Percentiles rank a stretch among this genome's conserved stretches.
phyloP scores from a whole-genome alignment of 2,329 filamentous ascomycete genomes.

The Verticillium klebahnii region DNA sequence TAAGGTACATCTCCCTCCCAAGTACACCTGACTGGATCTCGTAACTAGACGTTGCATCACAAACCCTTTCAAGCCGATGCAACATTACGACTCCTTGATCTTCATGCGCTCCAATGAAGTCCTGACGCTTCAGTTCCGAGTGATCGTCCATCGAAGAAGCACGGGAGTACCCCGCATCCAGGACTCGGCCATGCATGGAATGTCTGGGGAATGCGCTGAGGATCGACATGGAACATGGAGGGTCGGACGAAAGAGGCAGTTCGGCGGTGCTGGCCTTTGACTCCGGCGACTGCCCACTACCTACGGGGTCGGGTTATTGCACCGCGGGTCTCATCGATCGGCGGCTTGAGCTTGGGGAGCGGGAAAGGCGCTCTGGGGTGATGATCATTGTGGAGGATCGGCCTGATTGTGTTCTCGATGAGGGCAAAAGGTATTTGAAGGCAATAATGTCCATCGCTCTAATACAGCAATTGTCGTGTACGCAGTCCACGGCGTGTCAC shows the following conservation, averaged over 20 bases:
- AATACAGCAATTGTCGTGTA: too few relatives aligned
- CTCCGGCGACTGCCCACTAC: background rate
- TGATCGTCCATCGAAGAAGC: background rate
- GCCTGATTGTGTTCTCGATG: background rate
- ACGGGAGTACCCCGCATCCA: background rate
- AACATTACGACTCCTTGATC: background rate
- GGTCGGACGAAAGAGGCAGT: background rate
- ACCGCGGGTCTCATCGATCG: background rate
- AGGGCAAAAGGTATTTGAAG: background rate
- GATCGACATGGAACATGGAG: background rate
- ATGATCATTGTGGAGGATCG: background rate
- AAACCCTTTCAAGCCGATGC: background rate
- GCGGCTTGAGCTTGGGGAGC: background rate
- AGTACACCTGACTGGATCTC: background rate
- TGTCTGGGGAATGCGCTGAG: background rate
- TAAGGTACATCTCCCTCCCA: background rate
- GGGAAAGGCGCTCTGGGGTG: background rate
- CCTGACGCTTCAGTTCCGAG: background rate
- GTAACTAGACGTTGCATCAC: background rate
- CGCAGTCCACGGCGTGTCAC: too few relatives aligned
- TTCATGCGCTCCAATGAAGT: background rate
- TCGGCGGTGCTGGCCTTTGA: background rate
- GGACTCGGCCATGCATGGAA: background rate
- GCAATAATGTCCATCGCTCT: background rate
- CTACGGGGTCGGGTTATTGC: background rate